Base-by-base conservation (phyloP, 2,329 filamentous ascomycete genomes). In the Periconia sp. region DNA sequence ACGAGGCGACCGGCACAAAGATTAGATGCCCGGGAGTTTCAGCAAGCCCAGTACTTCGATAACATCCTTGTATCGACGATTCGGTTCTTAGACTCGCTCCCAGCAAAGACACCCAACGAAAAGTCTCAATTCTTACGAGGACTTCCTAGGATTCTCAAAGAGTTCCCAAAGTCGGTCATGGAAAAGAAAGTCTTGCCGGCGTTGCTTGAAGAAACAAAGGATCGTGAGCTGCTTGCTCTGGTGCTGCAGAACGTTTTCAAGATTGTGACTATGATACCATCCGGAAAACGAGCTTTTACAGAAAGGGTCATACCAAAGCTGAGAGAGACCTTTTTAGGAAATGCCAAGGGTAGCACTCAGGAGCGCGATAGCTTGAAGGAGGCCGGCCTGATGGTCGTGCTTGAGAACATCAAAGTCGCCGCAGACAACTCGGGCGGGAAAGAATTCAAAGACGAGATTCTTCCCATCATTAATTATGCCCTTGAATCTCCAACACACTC, bases 61-160 rank as follows among this genome's bases (percentile, higher is more conserved):
- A 99, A 97, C 61, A 89, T 97, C 32, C 78, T 99, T 4, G 90
- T 99, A 16, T 96, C 92, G 0, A 96, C 94, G 0, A 96, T 99
- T 50, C 88, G 94, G 10, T 99, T 99, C 63, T 76, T 99, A 18
- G 94, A 99, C 59, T 82, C 86, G 0, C 83, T 99, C 46, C 92
- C 94, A 0, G 89, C 89, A 23, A 99, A 99, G 73, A 96, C 91
- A 1, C 81, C 89, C 0, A 88, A 84, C 50, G 94, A 99, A 64
- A 99, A 99, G 68, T 81, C 87, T 5, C 86, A 91, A 44, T 99
- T 99, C 66, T 83, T 99, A 80, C 84, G 90, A 40, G 94, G 94
- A 0, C 76, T 99, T 8, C 85, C 87, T 54, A 87, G 90, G 39
- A 91, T 99, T 9, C 73, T 99, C 43, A 87, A 89, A 0, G 94